A percentile compares a stretch with the other conserved stretches of the same genome.
phyloP scores from a whole-genome alignment of 768 basidiomycete genomes.

The Suillus luteus region DNA sequence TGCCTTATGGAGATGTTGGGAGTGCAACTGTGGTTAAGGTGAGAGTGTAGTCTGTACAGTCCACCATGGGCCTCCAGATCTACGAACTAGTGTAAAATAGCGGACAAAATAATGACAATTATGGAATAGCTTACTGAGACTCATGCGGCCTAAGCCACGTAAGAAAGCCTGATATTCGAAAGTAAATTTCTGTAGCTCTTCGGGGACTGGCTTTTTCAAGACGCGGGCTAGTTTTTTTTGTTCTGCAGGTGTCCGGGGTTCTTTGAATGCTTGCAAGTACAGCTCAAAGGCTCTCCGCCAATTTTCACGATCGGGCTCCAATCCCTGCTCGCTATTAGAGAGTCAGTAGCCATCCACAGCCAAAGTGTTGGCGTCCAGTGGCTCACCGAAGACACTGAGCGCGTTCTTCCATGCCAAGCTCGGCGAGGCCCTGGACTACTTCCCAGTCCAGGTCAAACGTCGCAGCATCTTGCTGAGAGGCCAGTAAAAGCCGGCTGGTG shows the following conservation, averaged over 20 bases:
- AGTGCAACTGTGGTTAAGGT: conserved; percentile 82
- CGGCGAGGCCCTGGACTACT: conserved; percentile 63
- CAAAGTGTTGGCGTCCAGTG: not conserved
- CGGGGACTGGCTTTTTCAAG: conserved; percentile 49
- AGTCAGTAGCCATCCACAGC: not conserved
- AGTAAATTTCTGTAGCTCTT: conserved; percentile 54
- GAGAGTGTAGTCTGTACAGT: conserved; percentile 82
- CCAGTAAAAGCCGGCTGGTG: conserved; percentile 62
- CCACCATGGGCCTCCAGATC: conserved; percentile 88
- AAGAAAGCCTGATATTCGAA: conserved; percentile 82
- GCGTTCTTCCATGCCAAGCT: conserved; percentile 74
- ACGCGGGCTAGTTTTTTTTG: conserved; percentile 60
- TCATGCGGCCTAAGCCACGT: conserved; percentile 73
- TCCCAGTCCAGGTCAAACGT: conserved; percentile 48
- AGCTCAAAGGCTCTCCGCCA: conserved; percentile 70
- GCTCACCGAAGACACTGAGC: conserved; percentile 36
- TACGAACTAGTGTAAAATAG: conserved; percentile 25
- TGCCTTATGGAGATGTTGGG: conserved; percentile 83
- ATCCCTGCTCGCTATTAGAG: conserved; percentile 32
- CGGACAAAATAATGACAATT: conserved; percentile 5
- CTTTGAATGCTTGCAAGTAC: conserved; percentile 62
- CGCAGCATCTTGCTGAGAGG: conserved; percentile 47
- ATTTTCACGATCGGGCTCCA: conserved; percentile 60
- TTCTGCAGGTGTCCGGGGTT: conserved; percentile 49
- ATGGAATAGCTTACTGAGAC: conserved; percentile 59